These are phyloP conservation scores for Mycena vitilis DNA, from an alignment of 768 basidiomycete species.

Conservation along the genomic window DNA sequence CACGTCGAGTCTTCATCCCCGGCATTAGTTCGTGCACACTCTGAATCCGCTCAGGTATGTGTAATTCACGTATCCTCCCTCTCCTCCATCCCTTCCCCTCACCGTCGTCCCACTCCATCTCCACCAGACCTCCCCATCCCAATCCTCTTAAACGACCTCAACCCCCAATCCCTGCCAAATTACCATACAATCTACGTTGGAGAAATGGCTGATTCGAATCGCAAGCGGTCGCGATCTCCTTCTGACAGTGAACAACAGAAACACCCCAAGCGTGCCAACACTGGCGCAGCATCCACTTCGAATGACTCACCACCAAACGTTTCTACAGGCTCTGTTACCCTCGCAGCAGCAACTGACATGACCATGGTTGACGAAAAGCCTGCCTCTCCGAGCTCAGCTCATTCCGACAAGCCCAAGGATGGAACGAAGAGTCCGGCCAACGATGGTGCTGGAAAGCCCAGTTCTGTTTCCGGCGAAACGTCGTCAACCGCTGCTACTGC, in stretches of 20 bases:
- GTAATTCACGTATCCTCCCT: constrained; percentile 39
- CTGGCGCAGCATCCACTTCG: constrained; percentile 71
- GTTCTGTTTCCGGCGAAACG: constrained; percentile 62
- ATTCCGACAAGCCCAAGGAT: constrained; percentile 57
- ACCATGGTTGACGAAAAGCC: constrained; percentile 76
- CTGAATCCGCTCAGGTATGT: constrained; percentile 49
- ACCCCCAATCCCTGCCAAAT: constrained; percentile 53
- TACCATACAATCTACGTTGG: constrained; percentile 67
- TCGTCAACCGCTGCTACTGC: constrained; percentile 61
- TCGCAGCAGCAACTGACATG: constrained; percentile 62
- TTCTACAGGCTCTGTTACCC: constrained; percentile 56
- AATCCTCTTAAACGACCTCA: constrained; percentile 48
- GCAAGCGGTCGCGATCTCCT: constrained; percentile 89
- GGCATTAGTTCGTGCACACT: constrained; percentile 3
- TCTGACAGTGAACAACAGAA: constrained; percentile 85
- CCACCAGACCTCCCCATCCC: constrained; percentile 62
- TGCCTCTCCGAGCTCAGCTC: constrained; percentile 61
- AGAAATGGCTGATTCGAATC: constrained; percentile 86
- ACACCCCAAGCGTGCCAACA: constrained; percentile 86
- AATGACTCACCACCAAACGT: constrained; percentile 69
- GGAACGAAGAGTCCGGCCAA: constrained; percentile 50
- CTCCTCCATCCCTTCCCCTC: constrained; percentile 69
- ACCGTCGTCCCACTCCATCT: constrained; percentile 64
- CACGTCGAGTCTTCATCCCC: not conserved
- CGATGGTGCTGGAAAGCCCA: constrained; percentile 52